Conservation (phyloP, 208 protist genomes). For the Acanthamoeba castellanii region DNA sequence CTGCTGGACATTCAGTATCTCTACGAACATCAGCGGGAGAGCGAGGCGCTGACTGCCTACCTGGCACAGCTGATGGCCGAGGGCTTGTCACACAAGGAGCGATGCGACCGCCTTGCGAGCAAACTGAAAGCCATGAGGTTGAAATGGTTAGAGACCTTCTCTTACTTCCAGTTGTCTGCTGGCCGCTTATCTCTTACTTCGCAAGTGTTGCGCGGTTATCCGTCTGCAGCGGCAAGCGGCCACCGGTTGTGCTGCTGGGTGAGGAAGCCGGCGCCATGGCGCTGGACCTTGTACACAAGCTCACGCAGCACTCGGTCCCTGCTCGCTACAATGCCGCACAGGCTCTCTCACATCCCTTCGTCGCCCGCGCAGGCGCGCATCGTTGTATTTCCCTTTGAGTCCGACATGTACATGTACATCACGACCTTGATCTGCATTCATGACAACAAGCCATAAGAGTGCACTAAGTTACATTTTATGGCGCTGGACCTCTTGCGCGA, state of each 20-base stretch:
- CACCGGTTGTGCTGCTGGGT: background rate
- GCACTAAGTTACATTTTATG: no score
- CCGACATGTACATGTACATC: no score
- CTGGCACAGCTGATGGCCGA: background rate
- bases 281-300: slow-evolving; percentile 7
- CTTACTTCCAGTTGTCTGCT: background rate
- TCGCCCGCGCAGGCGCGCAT: background rate
- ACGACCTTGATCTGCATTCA: no score
- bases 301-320: background rate
- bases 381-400: no score
- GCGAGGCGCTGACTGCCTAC: background rate
- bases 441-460: no score
- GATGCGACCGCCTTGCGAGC: background rate
- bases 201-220: background rate
- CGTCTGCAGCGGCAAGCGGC: background rate
- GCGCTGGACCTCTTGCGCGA: no score
- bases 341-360: background rate
- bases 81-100: background rate
- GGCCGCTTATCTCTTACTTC: no score
- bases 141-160: background rate
- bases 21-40: background rate
- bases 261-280: background rate
- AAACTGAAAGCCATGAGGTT: background rate
- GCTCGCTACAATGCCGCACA: background rate
- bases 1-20: background rate